phyloP scores from a whole-genome alignment of 176 grass and related monocot genomes.

The Poa pratensis region DNA sequence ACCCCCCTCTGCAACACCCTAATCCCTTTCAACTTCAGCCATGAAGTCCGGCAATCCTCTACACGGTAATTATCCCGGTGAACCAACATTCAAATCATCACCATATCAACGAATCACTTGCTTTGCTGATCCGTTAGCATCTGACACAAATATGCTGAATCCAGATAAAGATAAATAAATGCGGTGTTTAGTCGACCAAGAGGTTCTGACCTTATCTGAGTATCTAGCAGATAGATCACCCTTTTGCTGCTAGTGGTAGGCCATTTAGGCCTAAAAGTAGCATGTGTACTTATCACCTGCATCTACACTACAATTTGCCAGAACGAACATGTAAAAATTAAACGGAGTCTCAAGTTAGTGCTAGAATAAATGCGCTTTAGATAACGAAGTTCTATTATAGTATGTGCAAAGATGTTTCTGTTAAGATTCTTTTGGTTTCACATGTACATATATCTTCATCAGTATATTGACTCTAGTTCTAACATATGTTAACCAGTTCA shows the following conservation, averaged over 20 bases:
- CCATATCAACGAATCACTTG: conserved; percentile 22
- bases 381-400: neutral
- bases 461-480: neutral
- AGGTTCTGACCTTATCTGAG: conserved; percentile 25
- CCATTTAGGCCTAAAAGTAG: conserved; percentile 28
- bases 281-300: conserved; percentile 21
- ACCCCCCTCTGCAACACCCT: neutral
- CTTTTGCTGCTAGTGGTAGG: conserved; percentile 38
- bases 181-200: conserved; percentile 4
- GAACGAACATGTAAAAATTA: neutral
- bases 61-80: neutral
- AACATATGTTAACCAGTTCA: neutral
- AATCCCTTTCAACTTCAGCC: neutral
- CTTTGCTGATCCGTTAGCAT: conserved; percentile 22
- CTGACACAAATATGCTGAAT: conserved; percentile 32
- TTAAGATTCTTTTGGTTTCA: neutral
- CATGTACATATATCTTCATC: neutral
- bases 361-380: neutral
- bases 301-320: conserved; percentile 29
- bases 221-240: conserved; percentile 32
- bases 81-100: conserved; percentile 7
- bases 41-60: neutral
- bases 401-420: neutral
- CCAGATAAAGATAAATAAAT: too few relatives aligned
- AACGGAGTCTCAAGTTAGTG: neutral